phyloP scores from a whole-genome alignment of 441 rosid genomes.

The Erysimum cheiri region DNA sequence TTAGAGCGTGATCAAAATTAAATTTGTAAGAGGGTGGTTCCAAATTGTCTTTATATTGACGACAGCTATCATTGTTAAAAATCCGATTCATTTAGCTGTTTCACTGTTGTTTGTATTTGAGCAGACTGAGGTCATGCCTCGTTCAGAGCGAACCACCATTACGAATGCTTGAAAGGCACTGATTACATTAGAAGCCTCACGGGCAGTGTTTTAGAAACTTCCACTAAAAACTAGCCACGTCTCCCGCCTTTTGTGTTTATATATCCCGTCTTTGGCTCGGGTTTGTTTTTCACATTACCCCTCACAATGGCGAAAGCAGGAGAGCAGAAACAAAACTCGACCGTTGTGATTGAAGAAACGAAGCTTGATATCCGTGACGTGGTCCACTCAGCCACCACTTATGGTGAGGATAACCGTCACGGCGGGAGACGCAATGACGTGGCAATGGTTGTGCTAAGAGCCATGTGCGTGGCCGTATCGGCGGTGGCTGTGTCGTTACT shows the following conservation, averaged over 20 bases:
- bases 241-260: constrained; percentile 14
- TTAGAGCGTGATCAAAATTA: constrained; percentile 30
- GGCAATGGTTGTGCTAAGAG: constrained; percentile 53
- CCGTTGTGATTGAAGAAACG: constrained; percentile 17
- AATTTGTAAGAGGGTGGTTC: constrained; percentile 8
- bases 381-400: constrained; percentile 15
- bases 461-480: constrained; percentile 57
- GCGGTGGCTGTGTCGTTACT: constrained; percentile 58
- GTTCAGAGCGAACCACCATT: constrained; percentile 26
- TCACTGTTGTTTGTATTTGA: constrained; percentile 10
- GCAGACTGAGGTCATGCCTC: constrained; percentile 29
- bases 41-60: constrained; percentile 30
- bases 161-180: constrained; percentile 29
- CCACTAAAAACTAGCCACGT: constrained; percentile 19
- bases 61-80: constrained; percentile 32
- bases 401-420: constrained; percentile 28
- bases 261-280: constrained; percentile 3
- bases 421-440: constrained; percentile 46
- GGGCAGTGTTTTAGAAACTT: constrained; percentile 26
- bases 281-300: neutral
- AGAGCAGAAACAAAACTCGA: constrained; percentile 41
- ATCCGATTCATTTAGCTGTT: constrained; percentile 11
- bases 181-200: constrained; percentile 42
- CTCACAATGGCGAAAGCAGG: constrained; percentile 51
- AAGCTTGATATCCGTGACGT: constrained; percentile 38